Base-by-base conservation (phyloP, 371 early-diverging fungal species). In the Parasitella parasitica region DNA sequence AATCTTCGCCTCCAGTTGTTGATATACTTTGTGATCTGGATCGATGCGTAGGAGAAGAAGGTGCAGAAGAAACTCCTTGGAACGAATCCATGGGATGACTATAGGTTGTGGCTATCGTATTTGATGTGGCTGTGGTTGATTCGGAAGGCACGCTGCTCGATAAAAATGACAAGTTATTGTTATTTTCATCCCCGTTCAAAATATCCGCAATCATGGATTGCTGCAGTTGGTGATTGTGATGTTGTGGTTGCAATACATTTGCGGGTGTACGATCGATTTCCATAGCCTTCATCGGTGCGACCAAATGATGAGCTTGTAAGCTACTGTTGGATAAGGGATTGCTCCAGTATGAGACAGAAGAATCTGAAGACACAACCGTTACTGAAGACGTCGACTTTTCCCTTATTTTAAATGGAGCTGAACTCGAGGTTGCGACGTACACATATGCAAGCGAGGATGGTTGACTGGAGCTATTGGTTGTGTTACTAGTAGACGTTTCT, bases 321-420 rank as follows among this genome's bases (percentile, higher is more conserved):
- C 11, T 22, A 51, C 57, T 37, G 57, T 50, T 39, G 54, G 38
- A 24, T 39, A 37, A 55, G 35, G 24, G 73, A 61, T 27, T 70
- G 22, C 61, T 70, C 57, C 76, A 72, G 62, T 72, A 79, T 4
- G 75, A 71, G 9, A 75, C 35, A 28, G 73, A 69, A 9, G 73
- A 71, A 26, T 69, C 67, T 32, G 73, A 65, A 1, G 73, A 69
- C 6, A 74, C 62, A 22, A 71, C 61, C 3, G 73, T 72, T 34
- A 70, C 71, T 1, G 76, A 76, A 1, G 74, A 74, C 4, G 72
- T 28, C 6, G 74, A 68, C 56, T 79, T 79, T 60, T 68, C 69
- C 30, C 61, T 65, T 13, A 79, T 69, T 57, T 79, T 79, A 56
- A 74, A 79, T 9, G 80, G 80, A 18, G 72, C 56, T 5, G 75